Conservation (phyloP, 2,329 filamentous ascomycete species). For the Pseudofabraea citricarpa region DNA sequence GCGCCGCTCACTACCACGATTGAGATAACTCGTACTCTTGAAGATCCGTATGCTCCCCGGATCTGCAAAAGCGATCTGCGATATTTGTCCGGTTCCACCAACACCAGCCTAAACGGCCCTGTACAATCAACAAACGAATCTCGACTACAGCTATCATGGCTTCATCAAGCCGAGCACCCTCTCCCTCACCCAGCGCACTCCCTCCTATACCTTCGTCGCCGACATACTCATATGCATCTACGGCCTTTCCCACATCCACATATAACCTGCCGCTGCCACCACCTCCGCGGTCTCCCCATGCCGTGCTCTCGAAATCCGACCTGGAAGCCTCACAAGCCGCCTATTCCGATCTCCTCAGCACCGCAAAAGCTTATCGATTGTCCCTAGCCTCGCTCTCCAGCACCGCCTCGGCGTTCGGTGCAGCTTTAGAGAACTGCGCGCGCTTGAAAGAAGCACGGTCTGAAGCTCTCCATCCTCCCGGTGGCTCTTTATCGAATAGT, state of each 20-base stretch:
- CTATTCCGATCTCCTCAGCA: constrained; percentile 56
- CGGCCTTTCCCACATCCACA: constrained; percentile 52
- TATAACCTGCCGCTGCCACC: constrained; percentile 59
- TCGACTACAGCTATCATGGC: constrained; percentile 10
- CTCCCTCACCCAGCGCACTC: constrained; percentile 50
- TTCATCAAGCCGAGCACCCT: constrained; percentile 29
- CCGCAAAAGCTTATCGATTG: constrained; percentile 59
- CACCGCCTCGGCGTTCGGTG: constrained; percentile 59
- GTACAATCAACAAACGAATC: constrained; percentile 11
- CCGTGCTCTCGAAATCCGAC: constrained; percentile 58
- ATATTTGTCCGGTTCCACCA: too few species aligned
- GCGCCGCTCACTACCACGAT: neutral
- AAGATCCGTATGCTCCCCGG: too few species aligned
- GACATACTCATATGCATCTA: constrained; percentile 59
- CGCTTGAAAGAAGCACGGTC: constrained; percentile 62
- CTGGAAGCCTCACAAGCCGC: constrained; percentile 57
- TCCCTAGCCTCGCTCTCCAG: constrained; percentile 57
- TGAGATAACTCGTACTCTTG: too few species aligned
- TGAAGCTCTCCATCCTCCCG: constrained; percentile 42
- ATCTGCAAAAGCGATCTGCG: too few species aligned
- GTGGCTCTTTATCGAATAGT: constrained; percentile 28
- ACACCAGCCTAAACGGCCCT: too few species aligned
- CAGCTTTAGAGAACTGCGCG: constrained; percentile 63
- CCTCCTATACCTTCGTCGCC: constrained; percentile 59
- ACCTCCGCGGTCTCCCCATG: constrained; percentile 50